Percentiles rank a stretch among this genome's conserved stretches.
Conservation (phyloP, 2,329 filamentous ascomycete genomes). For the Venturia nashicola region DNA sequence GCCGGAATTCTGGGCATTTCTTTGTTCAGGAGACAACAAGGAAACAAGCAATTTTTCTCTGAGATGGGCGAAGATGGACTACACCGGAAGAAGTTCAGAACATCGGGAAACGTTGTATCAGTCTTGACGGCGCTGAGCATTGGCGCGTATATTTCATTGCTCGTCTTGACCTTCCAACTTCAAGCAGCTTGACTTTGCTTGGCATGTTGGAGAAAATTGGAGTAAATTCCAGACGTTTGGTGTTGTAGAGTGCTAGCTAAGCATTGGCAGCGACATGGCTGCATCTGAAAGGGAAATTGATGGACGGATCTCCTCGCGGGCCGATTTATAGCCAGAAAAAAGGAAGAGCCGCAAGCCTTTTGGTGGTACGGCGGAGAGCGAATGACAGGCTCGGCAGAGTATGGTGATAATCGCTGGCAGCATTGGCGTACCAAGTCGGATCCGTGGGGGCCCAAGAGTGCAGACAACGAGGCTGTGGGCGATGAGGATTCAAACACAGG, state of each 20-base stretch:
- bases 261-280: slow-evolving; percentile 1
- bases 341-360: neutral
- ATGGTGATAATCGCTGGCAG: neutral
- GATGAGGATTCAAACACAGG: neutral
- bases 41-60: slow-evolving; percentile 86
- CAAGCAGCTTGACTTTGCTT: slow-evolving; percentile 10
- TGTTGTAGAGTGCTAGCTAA: neutral
- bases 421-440: neutral
- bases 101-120: slow-evolving; percentile 53
- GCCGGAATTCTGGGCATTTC: slow-evolving; percentile 72
- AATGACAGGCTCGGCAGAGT: neutral
- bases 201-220: slow-evolving; percentile 14
- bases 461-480: too few relatives aligned
- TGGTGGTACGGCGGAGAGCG: neutral
- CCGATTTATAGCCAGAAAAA: neutral
- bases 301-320: neutral
- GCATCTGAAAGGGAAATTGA: neutral
- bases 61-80: slow-evolving; percentile 47
- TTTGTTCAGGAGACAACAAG: slow-evolving; percentile 76
- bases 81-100: slow-evolving; percentile 49
- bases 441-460: neutral
- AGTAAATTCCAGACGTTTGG: neutral
- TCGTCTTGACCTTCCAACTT: slow-evolving; percentile 45
- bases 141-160: slow-evolving; percentile 47
- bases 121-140: slow-evolving; percentile 50